Evolutionary conservation across 345 rosid genomes (phyloP), one percentile per base, ranked within the genome.

Genomic region (Mercurialis annua): DNA sequence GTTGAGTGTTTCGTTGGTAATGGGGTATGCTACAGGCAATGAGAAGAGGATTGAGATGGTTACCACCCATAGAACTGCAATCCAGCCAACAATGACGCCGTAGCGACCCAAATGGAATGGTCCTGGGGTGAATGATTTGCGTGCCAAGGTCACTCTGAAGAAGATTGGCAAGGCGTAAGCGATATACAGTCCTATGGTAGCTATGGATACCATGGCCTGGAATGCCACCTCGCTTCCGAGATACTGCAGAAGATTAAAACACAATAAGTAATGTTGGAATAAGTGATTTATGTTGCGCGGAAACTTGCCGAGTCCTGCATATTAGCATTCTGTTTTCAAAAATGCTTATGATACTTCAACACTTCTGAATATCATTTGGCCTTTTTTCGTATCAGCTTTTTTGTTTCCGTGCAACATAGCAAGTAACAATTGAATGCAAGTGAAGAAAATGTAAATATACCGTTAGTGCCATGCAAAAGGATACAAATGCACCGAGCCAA

Each of bases 181-280:
- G 64, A 94, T 90, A 83, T 94, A 94, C 71, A 90, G 81, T 43
- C 97, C 99, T 1, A 90, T 94, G 4, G 95, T 87, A 62, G 99
- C 97, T 58, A 94, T 94, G 29, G 96, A 94, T 66, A 91, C 97
- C 99, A 90, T 94, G 24, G 99, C 97, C 65, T 90, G 83, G 66
- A 94, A 94, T 33, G 99, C 99, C 73, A 90, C 99, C 26, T 67
- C 46, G 72, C 99, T 90, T 74, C 96, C 91, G 0, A 94, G 87
- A 66, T 93, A 94, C 99, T 90, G 87, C 81, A 80, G 74, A 42
- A 61, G 10, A 62, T 55, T 4, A 15, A 43, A 3, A 71, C 16
- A 16, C 7, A 17, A 30, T 59, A 27, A 67, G 68, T 27, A 67
- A 52, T 47, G 59, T 21, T 29, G 57, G 46, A 66, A 65, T 27